phyloP scores from a whole-genome alignment of 352 stramenopile genomes.

The Phytopythium sindhum region DNA sequence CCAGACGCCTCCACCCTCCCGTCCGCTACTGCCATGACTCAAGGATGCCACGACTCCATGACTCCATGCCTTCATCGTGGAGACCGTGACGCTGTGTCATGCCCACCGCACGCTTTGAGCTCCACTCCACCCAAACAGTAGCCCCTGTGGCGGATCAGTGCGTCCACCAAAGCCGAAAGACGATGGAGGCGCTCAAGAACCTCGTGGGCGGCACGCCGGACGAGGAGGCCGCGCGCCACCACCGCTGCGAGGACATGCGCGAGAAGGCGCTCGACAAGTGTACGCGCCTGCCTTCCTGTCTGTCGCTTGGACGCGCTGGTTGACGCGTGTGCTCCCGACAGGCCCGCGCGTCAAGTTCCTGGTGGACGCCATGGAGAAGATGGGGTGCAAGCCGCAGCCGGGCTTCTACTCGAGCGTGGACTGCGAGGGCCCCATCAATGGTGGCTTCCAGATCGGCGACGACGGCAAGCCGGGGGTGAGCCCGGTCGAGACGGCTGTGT shows the following conservation, averaged over 20 bases:
- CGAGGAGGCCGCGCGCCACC: constrained; percentile 36
- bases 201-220: constrained; percentile 40
- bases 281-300: constrained; percentile 19
- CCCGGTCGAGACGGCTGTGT: too few species aligned
- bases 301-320: not conserved
- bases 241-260: constrained; percentile 66
- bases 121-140: not conserved
- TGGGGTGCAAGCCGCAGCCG: constrained; percentile 73
- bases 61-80: too few species aligned
- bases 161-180: not conserved
- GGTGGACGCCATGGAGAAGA: constrained; percentile 80
- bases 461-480: constrained; percentile 58
- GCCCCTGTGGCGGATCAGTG: not conserved
- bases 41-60: too few species aligned
- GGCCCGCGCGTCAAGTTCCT: constrained; percentile 80
- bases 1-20: too few species aligned
- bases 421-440: constrained; percentile 84
- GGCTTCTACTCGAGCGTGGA: constrained; percentile 81
- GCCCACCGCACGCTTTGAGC: not conserved
- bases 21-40: too few species aligned
- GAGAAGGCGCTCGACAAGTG: constrained; percentile 67
- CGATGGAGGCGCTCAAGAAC: constrained; percentile 74
- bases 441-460: constrained; percentile 82
- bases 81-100: too few species aligned
- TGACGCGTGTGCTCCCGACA: constrained; percentile 24